Base-by-base conservation (phyloP, 148 eudicot genomes). In the Rhododendron molle region DNA sequence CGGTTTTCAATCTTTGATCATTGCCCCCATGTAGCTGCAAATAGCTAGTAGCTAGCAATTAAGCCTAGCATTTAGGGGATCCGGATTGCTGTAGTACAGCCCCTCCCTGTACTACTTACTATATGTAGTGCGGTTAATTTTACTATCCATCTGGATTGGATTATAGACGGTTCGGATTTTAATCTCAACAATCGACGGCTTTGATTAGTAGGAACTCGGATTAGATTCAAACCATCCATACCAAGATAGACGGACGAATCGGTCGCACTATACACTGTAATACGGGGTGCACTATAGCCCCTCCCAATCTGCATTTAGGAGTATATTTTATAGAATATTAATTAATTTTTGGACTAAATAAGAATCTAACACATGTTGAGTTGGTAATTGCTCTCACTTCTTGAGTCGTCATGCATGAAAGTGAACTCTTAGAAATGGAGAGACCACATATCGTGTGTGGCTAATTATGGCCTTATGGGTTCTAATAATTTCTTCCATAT, bases 211-310 rank as follows among this genome's bases (percentile, higher is more conserved):
- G 44, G 8, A 6, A 7, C 0, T 40, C 8, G 0, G 44, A 40
- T 40, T 40, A 40, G 5, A 40, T 40, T 0, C 44, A 0, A 40
- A 7, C 0, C 44, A 40, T 40, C 1, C 7, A 40, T 40, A 1
- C 0, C 44, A 6, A 40, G 7, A 40, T 40, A 1, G 8, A 40
- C 44, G 7, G 7, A 5, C 1, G 7, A 1, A 40, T 40, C 43
- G 43, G 0, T 7, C 0, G 7, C 0, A 5, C 7, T 40, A 0
- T 7, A 5, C 43, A 1, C 1, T 40, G 7, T 5, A 40, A 0
- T 40, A 1, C 0, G 5, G 5, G 44, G 7, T 40, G 44, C 44
- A 40, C 44, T 40, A 40, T 0, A 40, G 7, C 0, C 8, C 7
- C 44, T 40, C 8, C 44, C 44, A 40, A 40, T 40, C 44, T 5